Evolutionary conservation across 1,284 basidiomycete species (phyloP).

Genomic region (Moniliophthora roreri): DNA sequence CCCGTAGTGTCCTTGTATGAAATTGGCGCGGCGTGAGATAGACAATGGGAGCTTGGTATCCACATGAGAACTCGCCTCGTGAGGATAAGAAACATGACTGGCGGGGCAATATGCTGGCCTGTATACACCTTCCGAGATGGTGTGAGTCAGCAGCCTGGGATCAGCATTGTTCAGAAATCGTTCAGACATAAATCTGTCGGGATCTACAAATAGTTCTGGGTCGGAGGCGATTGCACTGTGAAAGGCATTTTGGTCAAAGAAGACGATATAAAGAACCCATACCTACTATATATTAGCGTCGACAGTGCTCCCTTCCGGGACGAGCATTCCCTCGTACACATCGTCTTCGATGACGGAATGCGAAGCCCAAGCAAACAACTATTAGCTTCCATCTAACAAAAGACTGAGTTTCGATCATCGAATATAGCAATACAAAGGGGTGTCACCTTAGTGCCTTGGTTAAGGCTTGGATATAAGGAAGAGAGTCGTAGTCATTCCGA

Average conservation of each 20-base stretch:
- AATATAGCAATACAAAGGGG: background rate
- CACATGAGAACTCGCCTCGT: conserved; percentile 19
- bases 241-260: background rate
- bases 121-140: conserved; percentile 18
- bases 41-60: background rate
- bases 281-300: conserved; percentile 16
- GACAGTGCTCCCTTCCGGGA: conserved; percentile 18
- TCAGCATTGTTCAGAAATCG: conserved; percentile 17
- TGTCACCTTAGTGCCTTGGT: conserved; percentile 13
- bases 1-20: conserved; percentile 27
- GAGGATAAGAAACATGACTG: conserved; percentile 26
- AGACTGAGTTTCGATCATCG: background rate
- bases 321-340: conserved; percentile 15
- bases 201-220: conserved; percentile 16
- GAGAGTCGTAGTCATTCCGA: conserved; percentile 11
- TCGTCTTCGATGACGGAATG: conserved; percentile 14
- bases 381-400: conserved; percentile 13
- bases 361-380: conserved; percentile 10
- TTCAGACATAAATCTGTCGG: conserved; percentile 19
- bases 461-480: conserved; percentile 16
- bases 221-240: conserved; percentile 19
- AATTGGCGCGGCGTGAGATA: conserved; percentile 7
- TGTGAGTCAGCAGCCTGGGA: conserved; percentile 8
- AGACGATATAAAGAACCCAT: background rate
- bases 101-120: conserved; percentile 21